Base-by-base conservation (phyloP, 345 rosid genomes). In the Corchorus olitorius region DNA sequence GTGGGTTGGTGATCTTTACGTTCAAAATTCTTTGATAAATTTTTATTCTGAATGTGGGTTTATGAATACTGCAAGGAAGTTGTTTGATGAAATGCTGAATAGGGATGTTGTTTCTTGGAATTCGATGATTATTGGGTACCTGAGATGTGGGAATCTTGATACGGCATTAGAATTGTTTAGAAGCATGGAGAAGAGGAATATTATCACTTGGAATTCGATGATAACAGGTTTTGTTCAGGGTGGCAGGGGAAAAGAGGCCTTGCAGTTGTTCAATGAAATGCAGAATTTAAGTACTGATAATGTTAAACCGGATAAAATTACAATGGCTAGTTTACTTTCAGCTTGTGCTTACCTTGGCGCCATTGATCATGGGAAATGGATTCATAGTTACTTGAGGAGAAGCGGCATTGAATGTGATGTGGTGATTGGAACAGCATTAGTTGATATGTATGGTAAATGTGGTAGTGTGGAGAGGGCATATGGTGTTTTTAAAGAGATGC, bases 401-500 rank as follows among this genome's bases (percentile, higher is more conserved):
- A 87, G 77, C 55, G 84, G 76, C n/a, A 19, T 87, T 48, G 86
- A 79, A 49, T 85, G 88, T 43, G 94, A 90, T 52, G 73, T 79
- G 81, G 89, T 88, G 37, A 78, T 85, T 14, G 80, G 77, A 19
- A 89, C 93, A 56, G 87, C 93, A 2, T 75, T 90, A 69, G 83
- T 90, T 50, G 90, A 90, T 78, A 90, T 88, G 93, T 88, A 87
- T 52, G 93, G 93, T 8, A 89, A 89, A 83, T 86, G 93, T 48
- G 91, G 91, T 37, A 80, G 80, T 59, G 73, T 86, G 33, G 84
- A 80, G 61, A 80, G 77, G 79, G 91, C 93, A 60, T 76, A 78
- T 70, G 84, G 71, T 17, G 81, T 84, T 58, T 89, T 88, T 19
- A 84, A 74, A 68, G 77, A 82, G 65, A 86, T 86, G 87, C 79